Conservation (phyloP, 371 early-diverging fungal genomes). For the Mortierella polycephala region DNA sequence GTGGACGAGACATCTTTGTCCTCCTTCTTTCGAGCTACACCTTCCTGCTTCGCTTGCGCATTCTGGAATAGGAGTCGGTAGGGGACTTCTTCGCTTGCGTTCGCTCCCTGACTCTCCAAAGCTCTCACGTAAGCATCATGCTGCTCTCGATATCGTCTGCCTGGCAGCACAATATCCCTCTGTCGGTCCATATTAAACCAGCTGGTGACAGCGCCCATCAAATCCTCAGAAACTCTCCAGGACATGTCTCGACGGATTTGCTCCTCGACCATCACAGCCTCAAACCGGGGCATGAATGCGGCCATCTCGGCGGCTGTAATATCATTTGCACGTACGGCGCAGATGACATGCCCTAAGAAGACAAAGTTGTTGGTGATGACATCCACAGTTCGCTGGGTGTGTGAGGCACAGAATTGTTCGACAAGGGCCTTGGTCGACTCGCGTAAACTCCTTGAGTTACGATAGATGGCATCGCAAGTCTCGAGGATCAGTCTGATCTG, state of each 20-base stretch:
- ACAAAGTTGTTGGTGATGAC: slow-evolving; percentile 51
- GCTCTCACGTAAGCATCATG: slow-evolving; percentile 28
- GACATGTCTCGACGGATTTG: slow-evolving; percentile 53
- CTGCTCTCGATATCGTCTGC: slow-evolving; percentile 21
- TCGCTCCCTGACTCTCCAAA: slow-evolving; percentile 2
- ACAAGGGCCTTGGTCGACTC: slow-evolving; percentile 44
- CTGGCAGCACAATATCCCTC: slow-evolving; percentile 32
- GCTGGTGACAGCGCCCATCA: slow-evolving; percentile 33
- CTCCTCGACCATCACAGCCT: slow-evolving; percentile 48
- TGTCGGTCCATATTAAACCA: slow-evolving; percentile 38
- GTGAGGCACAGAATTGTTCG: slow-evolving; percentile 39
- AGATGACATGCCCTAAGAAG: slow-evolving; percentile 54
- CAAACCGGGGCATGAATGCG: slow-evolving; percentile 19
- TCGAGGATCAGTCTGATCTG: slow-evolving; percentile 54
- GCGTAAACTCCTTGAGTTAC: slow-evolving; percentile 31
- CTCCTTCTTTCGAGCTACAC: background rate
- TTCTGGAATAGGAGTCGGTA: slow-evolving; percentile 7
- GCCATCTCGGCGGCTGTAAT: slow-evolving; percentile 31
- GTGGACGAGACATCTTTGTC: background rate
- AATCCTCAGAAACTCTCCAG: slow-evolving; percentile 19
- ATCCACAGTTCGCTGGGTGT: slow-evolving; percentile 53
- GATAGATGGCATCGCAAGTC: slow-evolving; percentile 57
- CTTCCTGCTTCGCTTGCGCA: slow-evolving; percentile 14
- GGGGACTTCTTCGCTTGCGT: background rate
- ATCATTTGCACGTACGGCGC: slow-evolving; percentile 54